A percentile compares a stretch with the other conserved stretches of the same genome.
These are phyloP conservation scores for Malus hybrid DNA, from an alignment of 331 rosid genomes.

Conservation along the genomic window DNA sequence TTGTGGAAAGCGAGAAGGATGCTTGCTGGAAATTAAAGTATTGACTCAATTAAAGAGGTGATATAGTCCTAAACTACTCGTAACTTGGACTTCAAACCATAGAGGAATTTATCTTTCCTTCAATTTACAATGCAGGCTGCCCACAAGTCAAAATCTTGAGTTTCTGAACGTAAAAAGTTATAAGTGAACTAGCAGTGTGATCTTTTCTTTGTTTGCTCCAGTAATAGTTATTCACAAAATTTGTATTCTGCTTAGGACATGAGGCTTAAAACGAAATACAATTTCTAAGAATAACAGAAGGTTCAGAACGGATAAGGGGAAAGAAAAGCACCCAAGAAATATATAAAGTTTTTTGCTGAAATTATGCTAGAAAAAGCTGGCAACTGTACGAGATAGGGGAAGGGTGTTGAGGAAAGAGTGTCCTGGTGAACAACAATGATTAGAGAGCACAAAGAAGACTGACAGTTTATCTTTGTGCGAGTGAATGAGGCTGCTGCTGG, in stretches of 20 bases:
- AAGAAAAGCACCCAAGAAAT: not conserved
- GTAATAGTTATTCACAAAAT: not conserved
- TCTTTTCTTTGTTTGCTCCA: not conserved
- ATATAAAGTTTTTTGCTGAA: not conserved
- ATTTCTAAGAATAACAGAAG: not conserved
- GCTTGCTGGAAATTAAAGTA: not conserved
- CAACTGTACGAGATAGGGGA: not conserved
- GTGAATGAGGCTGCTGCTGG: not conserved
- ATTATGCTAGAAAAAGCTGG: not conserved
- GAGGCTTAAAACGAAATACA: not conserved
- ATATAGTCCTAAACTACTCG: not conserved
- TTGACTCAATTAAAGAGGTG: not conserved
- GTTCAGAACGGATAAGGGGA: not conserved
- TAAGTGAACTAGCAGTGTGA: not conserved
- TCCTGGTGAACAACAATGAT: not conserved
- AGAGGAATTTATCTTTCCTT: not conserved
- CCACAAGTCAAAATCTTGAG: not conserved
- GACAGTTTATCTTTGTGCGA: not conserved
- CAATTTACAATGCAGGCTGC: not conserved
- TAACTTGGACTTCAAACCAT: not conserved
- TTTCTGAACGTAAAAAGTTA: not conserved
- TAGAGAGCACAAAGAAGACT: not conserved
- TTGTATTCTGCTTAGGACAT: not conserved
- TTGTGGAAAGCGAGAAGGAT: not conserved
- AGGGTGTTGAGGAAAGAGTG: not conserved